Conservation (phyloP, 306 rosid genomes). For the Prunus mume region DNA sequence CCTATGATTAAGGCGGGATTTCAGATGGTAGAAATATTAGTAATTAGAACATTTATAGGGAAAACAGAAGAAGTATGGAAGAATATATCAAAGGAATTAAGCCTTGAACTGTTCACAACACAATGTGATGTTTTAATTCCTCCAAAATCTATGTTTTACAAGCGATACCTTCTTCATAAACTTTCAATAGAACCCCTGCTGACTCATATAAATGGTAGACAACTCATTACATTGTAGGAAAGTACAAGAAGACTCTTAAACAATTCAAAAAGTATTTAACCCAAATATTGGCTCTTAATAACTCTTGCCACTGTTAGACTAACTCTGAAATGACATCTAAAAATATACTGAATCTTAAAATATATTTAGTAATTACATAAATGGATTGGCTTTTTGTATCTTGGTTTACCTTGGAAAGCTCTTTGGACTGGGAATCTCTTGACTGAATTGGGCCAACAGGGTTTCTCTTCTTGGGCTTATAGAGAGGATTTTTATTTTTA, state of each 20-base stretch:
- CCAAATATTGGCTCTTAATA: neutral
- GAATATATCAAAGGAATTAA: neutral
- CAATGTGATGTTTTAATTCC: neutral
- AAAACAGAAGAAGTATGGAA: neutral
- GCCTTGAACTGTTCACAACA: neutral
- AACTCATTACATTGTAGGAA: neutral
- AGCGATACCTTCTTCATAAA: neutral
- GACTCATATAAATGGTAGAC: neutral
- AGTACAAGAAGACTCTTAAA: no score
- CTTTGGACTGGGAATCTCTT: neutral
- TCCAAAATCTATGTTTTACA: neutral
- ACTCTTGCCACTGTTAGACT: neutral
- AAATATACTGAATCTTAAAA: neutral
- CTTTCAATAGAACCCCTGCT: neutral
- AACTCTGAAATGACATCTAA: neutral
- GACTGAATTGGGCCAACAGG: neutral
- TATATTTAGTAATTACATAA: neutral
- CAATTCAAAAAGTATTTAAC: no score
- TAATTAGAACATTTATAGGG: neutral
- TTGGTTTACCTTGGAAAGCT: neutral
- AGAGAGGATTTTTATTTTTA: neutral
- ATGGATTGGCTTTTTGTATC: neutral
- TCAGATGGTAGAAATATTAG: neutral
- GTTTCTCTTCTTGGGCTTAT: neutral
- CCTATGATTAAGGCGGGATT: neutral